Base-by-base conservation (phyloP, 805 yeast genomes). In the Peterozyma toletana region DNA sequence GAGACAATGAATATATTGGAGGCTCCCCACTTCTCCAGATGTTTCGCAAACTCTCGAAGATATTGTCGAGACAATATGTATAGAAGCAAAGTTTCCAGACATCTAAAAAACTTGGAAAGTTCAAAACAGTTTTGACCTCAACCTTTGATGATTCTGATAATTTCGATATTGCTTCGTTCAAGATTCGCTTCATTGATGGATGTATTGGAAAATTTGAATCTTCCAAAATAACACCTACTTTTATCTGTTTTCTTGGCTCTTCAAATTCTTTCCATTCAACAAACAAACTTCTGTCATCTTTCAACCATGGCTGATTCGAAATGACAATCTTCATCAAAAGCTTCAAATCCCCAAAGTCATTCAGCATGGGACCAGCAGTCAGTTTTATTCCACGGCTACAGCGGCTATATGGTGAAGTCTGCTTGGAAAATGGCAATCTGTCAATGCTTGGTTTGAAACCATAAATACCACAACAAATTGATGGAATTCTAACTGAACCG, bases 401-500 rank as follows among this genome's bases (percentile, higher is more conserved):
- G 5, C 58, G 27, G 57, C 4, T 54, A 46, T 33, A 62, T 42
- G 35, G 55, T 40, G 11, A 59, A 57, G 41, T 51, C 50, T 42
- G 63, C 45, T 37, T 65, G 56, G 39, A 57, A 52, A 46, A 66
- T 35, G 40, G 74, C 56, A 39, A 39, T 34, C 63, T 44, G 10
- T 56, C 56, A 40, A 48, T 41, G 15, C 80, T 67, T 3, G 83
- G 83, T 46, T 79, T 72, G 43, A 80, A 52, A 4, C 81, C 83
- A 53, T 64, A 74, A 16, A 74, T 53, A 11, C 82, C 82, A 43
- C 74, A 68, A 52, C 69, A 73, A 0, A 80, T 76, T n/a, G 82
- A 74, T 1, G 86, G 86, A 14, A 69, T 68, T 42, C 86, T 64
- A 38, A 80, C 72, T 14, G 78, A 70, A 6, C 81, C 80, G 30